Conservation (phyloP, 495 filamentous ascomycete genomes). For the Penicillium ochrochloron region DNA sequence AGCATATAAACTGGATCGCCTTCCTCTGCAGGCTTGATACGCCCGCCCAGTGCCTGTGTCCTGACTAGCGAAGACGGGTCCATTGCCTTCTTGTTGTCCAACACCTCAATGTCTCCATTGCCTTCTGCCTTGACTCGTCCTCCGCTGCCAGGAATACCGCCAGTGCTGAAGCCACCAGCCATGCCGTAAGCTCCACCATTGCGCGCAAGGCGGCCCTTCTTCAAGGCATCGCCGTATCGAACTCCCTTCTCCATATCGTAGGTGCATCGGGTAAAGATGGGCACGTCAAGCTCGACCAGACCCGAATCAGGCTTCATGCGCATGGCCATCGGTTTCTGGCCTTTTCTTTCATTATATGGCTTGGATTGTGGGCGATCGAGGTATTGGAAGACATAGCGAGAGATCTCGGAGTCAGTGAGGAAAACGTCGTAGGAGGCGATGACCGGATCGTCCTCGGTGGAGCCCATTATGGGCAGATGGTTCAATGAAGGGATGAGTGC, state of each 20-base stretch:
- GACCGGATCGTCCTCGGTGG: conserved; percentile 55
- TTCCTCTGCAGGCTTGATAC: conserved; percentile 60
- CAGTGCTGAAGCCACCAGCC: conserved; percentile 61
- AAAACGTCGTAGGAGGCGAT: conserved; percentile 64
- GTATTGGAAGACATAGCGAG: conserved; percentile 72
- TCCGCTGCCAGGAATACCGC: conserved; percentile 26
- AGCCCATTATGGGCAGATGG: conserved; percentile 24
- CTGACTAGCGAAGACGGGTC: conserved; percentile 36
- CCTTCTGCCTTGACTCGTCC: conserved; percentile 45
- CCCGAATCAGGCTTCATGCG: conserved; percentile 71
- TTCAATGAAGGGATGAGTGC: neutral
- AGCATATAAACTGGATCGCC: conserved; percentile 72
- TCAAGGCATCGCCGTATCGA: conserved; percentile 68
- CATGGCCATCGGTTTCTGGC: conserved; percentile 60
- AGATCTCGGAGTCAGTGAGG: conserved; percentile 58
- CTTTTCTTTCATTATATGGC: conserved; percentile 58
- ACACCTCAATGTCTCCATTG: conserved; percentile 43
- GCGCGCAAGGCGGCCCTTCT: conserved; percentile 56
- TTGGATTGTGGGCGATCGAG: conserved; percentile 53
- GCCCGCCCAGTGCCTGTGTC: conserved; percentile 66
- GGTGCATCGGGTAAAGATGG: conserved; percentile 61
- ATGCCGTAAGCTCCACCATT: conserved; percentile 63
- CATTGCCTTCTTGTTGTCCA: conserved; percentile 44
- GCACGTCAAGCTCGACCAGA: conserved; percentile 75
- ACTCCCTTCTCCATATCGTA: conserved; percentile 70